Conservation (phyloP, 2,329 filamentous ascomycete species). For the Chaetomiaceae sp. region DNA sequence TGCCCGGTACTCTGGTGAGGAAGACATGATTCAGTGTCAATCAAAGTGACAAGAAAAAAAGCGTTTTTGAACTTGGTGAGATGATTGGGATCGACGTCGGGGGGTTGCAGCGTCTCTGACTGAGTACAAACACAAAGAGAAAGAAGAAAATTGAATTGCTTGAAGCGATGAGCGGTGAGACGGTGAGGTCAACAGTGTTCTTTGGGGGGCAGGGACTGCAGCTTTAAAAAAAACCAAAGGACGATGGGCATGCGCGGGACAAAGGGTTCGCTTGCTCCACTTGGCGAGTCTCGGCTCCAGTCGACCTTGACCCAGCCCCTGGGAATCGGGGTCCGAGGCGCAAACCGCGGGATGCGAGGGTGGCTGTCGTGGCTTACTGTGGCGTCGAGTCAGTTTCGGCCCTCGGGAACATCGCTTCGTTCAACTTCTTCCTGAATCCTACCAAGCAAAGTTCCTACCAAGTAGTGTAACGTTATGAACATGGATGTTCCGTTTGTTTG, state of each 20-base stretch:
- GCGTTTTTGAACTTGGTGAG: background rate
- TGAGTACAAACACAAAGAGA: background rate
- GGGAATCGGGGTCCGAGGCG: constrained; percentile 5
- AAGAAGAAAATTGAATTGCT: background rate
- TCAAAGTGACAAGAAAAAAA: background rate
- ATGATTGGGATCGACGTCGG: background rate
- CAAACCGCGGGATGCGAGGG: background rate
- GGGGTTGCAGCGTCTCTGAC: background rate
- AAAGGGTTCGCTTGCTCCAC: background rate
- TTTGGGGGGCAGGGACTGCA: background rate
- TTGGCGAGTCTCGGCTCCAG: background rate
- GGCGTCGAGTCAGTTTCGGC: too few species aligned
- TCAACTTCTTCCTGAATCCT: too few species aligned
- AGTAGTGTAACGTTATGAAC: too few species aligned
- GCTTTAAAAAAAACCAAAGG: background rate
- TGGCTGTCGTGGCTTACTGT: too few species aligned
- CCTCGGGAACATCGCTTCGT: too few species aligned
- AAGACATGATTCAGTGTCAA: constrained; percentile 23
- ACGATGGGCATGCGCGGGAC: background rate
- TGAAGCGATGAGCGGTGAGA: background rate
- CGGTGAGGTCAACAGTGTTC: background rate
- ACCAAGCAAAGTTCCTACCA: too few species aligned
- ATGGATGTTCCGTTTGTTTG: too few species aligned
- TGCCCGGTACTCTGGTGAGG: constrained; percentile 28
- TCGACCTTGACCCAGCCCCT: too few species aligned